phyloP scores from a whole-genome alignment of 106 monocot genomes.

The Dioscorea alata region DNA sequence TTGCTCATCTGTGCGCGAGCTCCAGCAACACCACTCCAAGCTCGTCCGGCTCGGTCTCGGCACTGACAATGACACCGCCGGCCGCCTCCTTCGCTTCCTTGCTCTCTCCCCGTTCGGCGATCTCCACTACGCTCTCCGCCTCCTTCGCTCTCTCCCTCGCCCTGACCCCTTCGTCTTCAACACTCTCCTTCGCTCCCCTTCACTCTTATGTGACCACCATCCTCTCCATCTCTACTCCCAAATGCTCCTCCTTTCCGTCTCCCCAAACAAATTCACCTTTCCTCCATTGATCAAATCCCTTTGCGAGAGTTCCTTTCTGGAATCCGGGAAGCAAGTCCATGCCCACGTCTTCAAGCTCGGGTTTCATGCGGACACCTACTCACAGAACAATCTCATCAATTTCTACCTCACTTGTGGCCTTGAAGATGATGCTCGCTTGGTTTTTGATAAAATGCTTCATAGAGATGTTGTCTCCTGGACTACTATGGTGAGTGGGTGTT shows the following conservation, averaged over 20 bases:
- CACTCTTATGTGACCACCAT: slow-evolving; percentile 2
- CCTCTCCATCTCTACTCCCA: slow-evolving; percentile 28
- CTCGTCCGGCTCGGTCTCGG: slow-evolving; percentile 50
- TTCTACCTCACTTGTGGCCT: slow-evolving; percentile 36
- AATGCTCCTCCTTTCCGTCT: slow-evolving; percentile 21
- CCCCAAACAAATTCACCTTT: slow-evolving; percentile 67
- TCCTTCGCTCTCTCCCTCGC: slow-evolving; percentile 29
- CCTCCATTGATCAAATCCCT: slow-evolving; percentile 43
- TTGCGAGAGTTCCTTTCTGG: slow-evolving; percentile 4
- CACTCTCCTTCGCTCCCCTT: slow-evolving; percentile 37
- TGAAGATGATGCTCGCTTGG: slow-evolving; percentile 17
- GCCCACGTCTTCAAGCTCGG: slow-evolving; percentile 68
- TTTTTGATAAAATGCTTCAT: slow-evolving; percentile 28
- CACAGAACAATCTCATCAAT: slow-evolving; percentile 44
- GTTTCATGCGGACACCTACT: slow-evolving; percentile 24
- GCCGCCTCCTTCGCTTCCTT: slow-evolving; percentile 50
- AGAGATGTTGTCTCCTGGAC: slow-evolving; percentile 63
- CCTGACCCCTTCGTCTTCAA: slow-evolving; percentile 66
- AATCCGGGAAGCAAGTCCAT: slow-evolving; percentile 47
- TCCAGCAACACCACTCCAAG: slow-evolving; percentile 55
- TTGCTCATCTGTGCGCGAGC: slow-evolving; percentile 38
- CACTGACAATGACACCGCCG: slow-evolving; percentile 36
- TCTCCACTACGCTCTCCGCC: slow-evolving; percentile 38
- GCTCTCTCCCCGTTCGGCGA: slow-evolving; percentile 34
- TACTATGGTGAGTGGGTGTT: slow-evolving; percentile 48